Evolutionary conservation across 164 flowering plant genomes (phyloP), one percentile per base, ranked within the genome.

Genomic region (Brasenia schreberi): DNA sequence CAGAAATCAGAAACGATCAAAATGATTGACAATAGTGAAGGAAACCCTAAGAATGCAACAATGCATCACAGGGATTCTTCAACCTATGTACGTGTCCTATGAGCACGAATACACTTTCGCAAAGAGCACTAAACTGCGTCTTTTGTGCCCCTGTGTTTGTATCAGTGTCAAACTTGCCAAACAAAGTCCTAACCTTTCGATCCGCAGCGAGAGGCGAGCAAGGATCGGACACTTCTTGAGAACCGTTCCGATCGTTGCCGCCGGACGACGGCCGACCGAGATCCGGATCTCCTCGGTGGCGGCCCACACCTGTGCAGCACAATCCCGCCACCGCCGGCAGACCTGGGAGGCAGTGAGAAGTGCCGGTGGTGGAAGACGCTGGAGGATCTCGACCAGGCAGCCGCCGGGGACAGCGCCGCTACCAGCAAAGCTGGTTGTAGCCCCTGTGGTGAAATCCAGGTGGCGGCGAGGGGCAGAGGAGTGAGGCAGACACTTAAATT

Each of bases 271-370:
- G 0, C 73, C 62, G 67, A 95, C 94, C 77, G 86, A 73, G 52
- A 95, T 72, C 63, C 84, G 74, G 14, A 95, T 78, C 84, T 90
- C 96, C 83, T 88, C 96, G 19, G 93, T 86, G 63, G 90, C 81
- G 59, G 74, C 72, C 97, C 99, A 95, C 27, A 95, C 62, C 77
- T 74, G 79, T 75, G 73, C 76, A 4, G 86, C 33, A 4, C 89
- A 76, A 27, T 84, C 92, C 69, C 97, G 82, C 99, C 99, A 95
- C 44, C 89, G 92, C 68, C 70, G 83, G 69, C 97, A 92, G 11
- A 95, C 99, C 80, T 77, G 76, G 27, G 94, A 87, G 59, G 91
- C 96, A 73, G 86, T 59, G 77, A 89, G 56, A 70, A 95, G 65
- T 65, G 76, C 84, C 59, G 82, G 63, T 42, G 99, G 99, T 17